Evolutionary conservation across 352 stramenopile genomes (phyloP), one percentile per base, ranked within the genome.

Genomic region (Elongisporangium undulatum): DNA sequence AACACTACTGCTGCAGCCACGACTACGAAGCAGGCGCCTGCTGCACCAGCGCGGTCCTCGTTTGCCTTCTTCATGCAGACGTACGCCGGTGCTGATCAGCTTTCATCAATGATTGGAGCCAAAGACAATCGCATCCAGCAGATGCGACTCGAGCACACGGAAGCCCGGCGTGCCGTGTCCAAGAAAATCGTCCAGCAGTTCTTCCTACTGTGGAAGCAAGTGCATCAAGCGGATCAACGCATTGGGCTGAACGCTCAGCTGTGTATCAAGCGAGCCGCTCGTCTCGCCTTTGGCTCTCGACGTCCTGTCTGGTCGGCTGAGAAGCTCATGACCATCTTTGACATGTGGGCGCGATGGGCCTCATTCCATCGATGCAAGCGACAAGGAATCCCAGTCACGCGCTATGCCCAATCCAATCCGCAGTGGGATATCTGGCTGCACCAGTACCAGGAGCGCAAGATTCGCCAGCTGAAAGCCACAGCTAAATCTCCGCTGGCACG

Each of bases 341-440:
- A 87, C 20, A 79, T 89, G 22, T 93, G 84, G 84, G 66, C 71
- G 22, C 81, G 81, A 4, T 90, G 68, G 61, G 71, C 79, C 1
- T 64, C 72, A 17, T 93, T 91, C 59, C 66, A 59, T 24, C 73
- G 81, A 1, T 79, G 74, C 57, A 85, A 75, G 21, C 68, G 79
- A 0, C 64, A 77, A 0, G 75, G 76, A 15, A 57, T 77, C 2
- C 77, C 79, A 12, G 54, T 90, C 29, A 81, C 81, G 0, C 62
- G 57, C 12, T 90, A 84, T 51, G 4, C 66, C 9, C 65, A 68
- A 20, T 49, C 79, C 1, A 71, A 89, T 38, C 70, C 79, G 15
- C 71, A 85, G 5, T 93, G 84, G 84, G 84, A 88, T 52, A 66
- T 87, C 4, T 92, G 82, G 79, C 56, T 89, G 20, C 72, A 87